Evolutionary conservation across 495 filamentous ascomycete genomes (phyloP).

Genomic region (Penicillium salamii): DNA sequence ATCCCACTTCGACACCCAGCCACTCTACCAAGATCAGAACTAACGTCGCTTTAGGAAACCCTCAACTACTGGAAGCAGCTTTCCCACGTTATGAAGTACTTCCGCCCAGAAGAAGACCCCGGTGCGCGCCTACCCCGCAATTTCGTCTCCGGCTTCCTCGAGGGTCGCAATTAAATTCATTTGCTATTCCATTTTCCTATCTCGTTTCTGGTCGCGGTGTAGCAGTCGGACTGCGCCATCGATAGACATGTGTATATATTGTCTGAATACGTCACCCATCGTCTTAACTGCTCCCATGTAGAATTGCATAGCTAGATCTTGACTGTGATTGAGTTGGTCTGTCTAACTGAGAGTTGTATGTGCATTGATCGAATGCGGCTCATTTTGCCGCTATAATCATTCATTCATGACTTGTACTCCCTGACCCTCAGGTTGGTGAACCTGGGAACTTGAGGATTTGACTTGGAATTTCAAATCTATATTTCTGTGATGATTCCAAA

Average conservation of each 20-base stretch:
- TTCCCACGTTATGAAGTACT: slow-evolving; percentile 95
- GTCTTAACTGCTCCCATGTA: background rate
- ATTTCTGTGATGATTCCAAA: too few species aligned
- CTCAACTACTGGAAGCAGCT: slow-evolving; percentile 99
- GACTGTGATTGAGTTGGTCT: too few species aligned
- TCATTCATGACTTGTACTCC: too few species aligned
- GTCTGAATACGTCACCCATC: slow-evolving; percentile 34
- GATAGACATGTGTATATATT: slow-evolving; percentile 46
- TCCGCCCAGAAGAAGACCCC: slow-evolving; percentile 83
- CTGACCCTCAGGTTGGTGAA: too few species aligned
- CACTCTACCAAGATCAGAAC: background rate
- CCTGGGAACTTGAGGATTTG: too few species aligned
- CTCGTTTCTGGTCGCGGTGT: slow-evolving; percentile 26
- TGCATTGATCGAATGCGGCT: too few species aligned
- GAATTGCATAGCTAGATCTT: too few species aligned
- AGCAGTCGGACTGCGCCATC: slow-evolving; percentile 18
- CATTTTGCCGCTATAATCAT: too few species aligned
- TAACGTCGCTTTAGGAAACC: slow-evolving; percentile 65
- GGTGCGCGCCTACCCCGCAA: slow-evolving; percentile 72
- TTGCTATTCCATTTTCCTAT: slow-evolving; percentile 13
- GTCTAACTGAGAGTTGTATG: too few species aligned
- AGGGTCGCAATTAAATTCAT: slow-evolving; percentile 53
- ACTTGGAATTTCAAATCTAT: too few species aligned
- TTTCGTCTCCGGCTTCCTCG: slow-evolving; percentile 91
- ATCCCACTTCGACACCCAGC: background rate